Percentiles rank a stretch among this genome's conserved stretches.
phyloP scores from a whole-genome alignment of 176 grass and related monocot species.

The Ensete ventricosum region DNA sequence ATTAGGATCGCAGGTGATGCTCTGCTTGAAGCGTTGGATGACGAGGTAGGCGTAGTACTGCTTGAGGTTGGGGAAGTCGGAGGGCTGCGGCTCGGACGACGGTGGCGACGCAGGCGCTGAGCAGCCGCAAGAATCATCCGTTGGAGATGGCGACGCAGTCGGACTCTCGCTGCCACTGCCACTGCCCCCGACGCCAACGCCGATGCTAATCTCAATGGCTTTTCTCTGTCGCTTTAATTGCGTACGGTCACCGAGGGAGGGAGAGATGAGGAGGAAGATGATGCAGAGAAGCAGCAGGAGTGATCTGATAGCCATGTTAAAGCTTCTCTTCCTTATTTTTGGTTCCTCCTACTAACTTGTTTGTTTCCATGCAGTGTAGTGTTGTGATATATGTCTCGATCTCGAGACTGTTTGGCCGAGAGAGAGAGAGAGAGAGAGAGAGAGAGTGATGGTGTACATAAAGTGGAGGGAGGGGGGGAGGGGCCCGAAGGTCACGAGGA shows the following conservation, averaged over 20 bases:
- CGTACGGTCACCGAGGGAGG: neutral
- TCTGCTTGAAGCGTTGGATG: constrained; percentile 6
- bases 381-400: too few species aligned
- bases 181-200: neutral
- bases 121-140: neutral
- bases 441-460: too few species aligned
- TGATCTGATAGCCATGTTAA: neutral
- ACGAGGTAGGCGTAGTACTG: constrained; percentile 4
- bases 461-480: too few species aligned
- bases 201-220: neutral
- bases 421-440: too few species aligned
- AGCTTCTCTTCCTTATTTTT: neutral
- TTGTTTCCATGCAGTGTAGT: neutral
- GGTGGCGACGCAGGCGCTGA: neutral
- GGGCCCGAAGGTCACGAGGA: too few species aligned
- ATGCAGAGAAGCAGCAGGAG: neutral
- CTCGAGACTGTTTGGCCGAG: too few species aligned
- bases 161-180: neutral
- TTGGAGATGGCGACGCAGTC: neutral
- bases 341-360: neutral
- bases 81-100: neutral
- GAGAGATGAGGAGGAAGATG: neutral
- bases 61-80: neutral
- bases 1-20: neutral
- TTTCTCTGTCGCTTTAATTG: neutral